Base-by-base conservation (phyloP, 805 yeast species). In the Brettanomyces sp. region DNA sequence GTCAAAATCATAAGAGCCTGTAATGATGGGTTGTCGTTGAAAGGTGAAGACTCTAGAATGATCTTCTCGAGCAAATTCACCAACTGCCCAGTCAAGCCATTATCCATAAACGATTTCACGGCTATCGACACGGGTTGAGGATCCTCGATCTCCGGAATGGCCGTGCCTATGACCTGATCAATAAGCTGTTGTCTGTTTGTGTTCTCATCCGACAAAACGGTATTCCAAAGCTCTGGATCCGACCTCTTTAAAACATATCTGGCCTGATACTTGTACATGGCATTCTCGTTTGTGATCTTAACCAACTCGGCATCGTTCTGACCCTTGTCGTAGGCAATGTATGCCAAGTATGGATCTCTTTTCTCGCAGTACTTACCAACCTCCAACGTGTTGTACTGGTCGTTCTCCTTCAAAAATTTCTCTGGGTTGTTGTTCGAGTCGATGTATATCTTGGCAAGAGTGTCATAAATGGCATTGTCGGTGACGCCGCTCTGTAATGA, bases 211-310 rank as follows among this genome's bases (percentile, higher is more conserved):
- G 71, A 58, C 60, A 93, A 74, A 4, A 93, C 99, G 54, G 72
- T 73, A 46, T 77, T 68, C 97, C 98, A 93, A 53, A 93, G 74
- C 5, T 67, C 74, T 23, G 80, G 71, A 62, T 93, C 96, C n/a
- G 96, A 87, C 65, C 95, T 85, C 50, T 79, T 73, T 56, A 93
- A 76, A 57, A 93, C 74, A 63, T 93, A 93, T 65, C 98, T 82
- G n/a, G 98, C 98, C 73, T 93, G 99, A 68, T 93, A 91, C 67
- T 93, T 93, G 77, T 85, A 93, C 99, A 93, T 93, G 56, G 93
- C 79, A 66, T 93, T 93, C 60, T 93, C 98, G 65, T 93, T 93
- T 54, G 99, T 93, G 66, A 93, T 89, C 60, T 78, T 74, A 58
- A 93, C 79, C 59, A 93, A 77, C 65, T 93, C 99, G 47, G 74